Evolutionary conservation across 2,329 filamentous ascomycete genomes (phyloP).

Genomic region (Fusarium mangiferae): DNA sequence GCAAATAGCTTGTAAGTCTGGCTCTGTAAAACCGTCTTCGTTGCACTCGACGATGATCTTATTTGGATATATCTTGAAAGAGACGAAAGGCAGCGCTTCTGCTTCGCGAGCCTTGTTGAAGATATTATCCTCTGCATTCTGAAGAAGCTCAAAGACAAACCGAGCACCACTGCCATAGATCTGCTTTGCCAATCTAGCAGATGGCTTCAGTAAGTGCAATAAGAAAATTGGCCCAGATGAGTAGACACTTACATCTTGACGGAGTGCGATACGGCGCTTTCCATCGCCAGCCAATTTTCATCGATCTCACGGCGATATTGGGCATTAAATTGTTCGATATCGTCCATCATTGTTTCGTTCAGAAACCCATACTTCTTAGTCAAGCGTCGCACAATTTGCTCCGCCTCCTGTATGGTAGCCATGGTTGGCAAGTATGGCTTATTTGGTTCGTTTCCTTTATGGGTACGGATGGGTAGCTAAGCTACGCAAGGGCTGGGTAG

Average conservation of each 20-base stretch:
- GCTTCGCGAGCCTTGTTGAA: accelerated
- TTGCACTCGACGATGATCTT: background rate
- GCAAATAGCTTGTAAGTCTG: background rate
- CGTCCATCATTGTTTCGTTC: background rate
- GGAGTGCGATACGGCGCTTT: accelerated
- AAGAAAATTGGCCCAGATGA: background rate
- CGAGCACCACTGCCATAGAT: background rate
- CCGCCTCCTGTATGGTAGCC: background rate
- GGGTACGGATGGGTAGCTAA: background rate
- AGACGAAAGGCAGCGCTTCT: background rate
- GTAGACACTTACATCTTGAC: background rate
- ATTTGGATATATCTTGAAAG: background rate
- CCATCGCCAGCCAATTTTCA: background rate
- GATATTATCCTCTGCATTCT: background rate
- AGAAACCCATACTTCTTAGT: background rate
- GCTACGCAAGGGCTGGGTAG: background rate
- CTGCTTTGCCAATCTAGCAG: background rate
- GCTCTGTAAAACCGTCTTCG: background rate
- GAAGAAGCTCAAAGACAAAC: background rate
- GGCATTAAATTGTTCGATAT: background rate
- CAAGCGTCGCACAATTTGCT: background rate
- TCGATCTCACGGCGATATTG: background rate
- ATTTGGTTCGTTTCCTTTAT: background rate
- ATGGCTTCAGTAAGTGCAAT: background rate
- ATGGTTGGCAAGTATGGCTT: background rate